Evolutionary conservation across 768 basidiomycete species (phyloP).

Genomic region (Lactarius hatsudake): DNA sequence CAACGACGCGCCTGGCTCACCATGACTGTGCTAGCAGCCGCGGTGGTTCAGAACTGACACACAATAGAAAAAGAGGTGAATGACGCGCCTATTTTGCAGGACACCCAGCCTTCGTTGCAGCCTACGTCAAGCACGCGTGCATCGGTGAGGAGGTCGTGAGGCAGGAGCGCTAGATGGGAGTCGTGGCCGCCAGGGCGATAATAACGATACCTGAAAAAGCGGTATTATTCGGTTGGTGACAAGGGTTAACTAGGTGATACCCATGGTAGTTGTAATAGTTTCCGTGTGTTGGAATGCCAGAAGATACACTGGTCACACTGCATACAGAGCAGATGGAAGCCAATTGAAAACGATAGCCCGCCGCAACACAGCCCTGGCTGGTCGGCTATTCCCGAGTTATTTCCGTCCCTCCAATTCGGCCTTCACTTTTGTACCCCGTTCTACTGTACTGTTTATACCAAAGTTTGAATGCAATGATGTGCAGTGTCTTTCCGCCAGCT

Average conservation of each 20-base stretch:
- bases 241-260: background rate
- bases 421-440: too few species aligned
- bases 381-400: too few species aligned
- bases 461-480: too few species aligned
- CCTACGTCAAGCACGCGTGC: constrained; percentile 24
- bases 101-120: constrained; percentile 22
- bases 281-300: constrained; percentile 22
- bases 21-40: constrained; percentile 53
- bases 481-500: too few species aligned
- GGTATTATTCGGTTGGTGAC: too few species aligned
- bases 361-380: too few species aligned
- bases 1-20: constrained; percentile 64
- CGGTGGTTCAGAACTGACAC: background rate
- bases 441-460: too few species aligned
- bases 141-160: constrained; percentile 6
- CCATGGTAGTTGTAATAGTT: constrained; percentile 29
- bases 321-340: background rate
- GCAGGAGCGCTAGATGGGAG: constrained; percentile 62
- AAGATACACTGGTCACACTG: constrained; percentile 19
- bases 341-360: too few species aligned
- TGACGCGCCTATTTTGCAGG: constrained; percentile 20
- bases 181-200: constrained; percentile 38
- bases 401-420: too few species aligned
- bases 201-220: constrained; percentile 15
- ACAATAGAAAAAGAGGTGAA: constrained; percentile 26